Evolutionary conservation across 2,329 filamentous ascomycete genomes (phyloP).

Genomic region (Talaromyces albobiverticillius): DNA sequence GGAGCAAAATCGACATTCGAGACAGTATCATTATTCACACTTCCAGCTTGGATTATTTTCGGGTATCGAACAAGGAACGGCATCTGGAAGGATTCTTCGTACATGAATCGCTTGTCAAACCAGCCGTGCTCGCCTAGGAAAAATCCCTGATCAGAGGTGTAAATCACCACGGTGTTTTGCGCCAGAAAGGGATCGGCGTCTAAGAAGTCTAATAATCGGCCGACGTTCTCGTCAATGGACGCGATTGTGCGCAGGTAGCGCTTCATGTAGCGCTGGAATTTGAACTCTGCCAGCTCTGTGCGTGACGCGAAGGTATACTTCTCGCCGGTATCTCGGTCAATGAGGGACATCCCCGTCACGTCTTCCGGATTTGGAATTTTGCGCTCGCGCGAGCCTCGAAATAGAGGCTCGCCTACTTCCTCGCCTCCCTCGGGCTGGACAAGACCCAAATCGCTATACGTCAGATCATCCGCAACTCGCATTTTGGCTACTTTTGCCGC

Average conservation of each 20-base stretch:
- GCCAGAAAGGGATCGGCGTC: constrained; percentile 39
- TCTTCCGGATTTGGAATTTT: constrained; percentile 41
- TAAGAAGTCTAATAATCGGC: constrained; percentile 47
- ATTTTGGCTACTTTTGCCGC: constrained; percentile 53
- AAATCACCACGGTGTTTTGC: constrained; percentile 52
- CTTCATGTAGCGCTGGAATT: constrained; percentile 58
- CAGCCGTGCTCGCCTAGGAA: constrained; percentile 58
- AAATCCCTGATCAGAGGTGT: constrained; percentile 56
- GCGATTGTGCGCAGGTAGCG: constrained; percentile 54
- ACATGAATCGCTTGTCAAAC: constrained; percentile 60
- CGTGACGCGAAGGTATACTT: constrained; percentile 45
- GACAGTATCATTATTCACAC: constrained; percentile 48
- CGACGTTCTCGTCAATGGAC: constrained; percentile 53
- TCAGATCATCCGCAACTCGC: constrained; percentile 49
- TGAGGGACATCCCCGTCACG: constrained; percentile 32
- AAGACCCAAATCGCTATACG: constrained; percentile 52
- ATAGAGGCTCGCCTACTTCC: constrained; percentile 36
- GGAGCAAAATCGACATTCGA: constrained; percentile 56
- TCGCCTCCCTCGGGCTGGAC: constrained; percentile 51
- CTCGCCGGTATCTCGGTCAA: constrained; percentile 47
- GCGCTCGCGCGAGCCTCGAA: constrained; percentile 28
- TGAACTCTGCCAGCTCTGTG: constrained; percentile 50
- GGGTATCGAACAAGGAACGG: constrained; percentile 52
- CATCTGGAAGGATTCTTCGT: constrained; percentile 58
- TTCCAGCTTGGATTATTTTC: constrained; percentile 39